phyloP scores from a whole-genome alignment of 2,329 filamentous ascomycete genomes.

The Scortechinia acanthostroma region DNA sequence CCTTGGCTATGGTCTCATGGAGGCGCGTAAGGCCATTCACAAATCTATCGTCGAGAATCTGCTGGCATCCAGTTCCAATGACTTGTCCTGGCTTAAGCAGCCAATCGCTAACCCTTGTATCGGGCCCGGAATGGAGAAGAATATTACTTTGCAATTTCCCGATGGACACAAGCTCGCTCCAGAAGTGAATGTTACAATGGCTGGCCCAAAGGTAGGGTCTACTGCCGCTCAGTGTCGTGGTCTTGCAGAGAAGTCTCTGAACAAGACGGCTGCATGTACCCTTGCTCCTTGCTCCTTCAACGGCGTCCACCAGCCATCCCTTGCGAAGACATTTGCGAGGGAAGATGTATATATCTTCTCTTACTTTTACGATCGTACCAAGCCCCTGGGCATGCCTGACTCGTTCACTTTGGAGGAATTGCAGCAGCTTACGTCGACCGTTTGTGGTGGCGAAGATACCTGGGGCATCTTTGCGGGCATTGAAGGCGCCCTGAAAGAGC shows the following conservation, averaged over 20 bases:
- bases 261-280: constrained; percentile 76
- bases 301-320: constrained; percentile 85
- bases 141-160: constrained; percentile 66
- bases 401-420: constrained; percentile 89
- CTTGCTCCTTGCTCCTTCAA: constrained; percentile 96
- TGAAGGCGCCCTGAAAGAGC: constrained; percentile 71
- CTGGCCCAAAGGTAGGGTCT: constrained; percentile 63
- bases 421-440: constrained; percentile 74
- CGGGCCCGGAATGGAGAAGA: constrained; percentile 68
- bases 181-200: constrained; percentile 71
- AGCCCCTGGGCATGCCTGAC: constrained; percentile 94
- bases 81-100: constrained; percentile 53
- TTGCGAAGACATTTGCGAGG: constrained; percentile 82
- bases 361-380: constrained; percentile 94
- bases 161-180: constrained; percentile 59
- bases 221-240: constrained; percentile 82
- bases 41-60: constrained; percentile 67
- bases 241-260: constrained; percentile 81
- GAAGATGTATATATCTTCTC: constrained; percentile 96
- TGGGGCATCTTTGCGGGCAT: constrained; percentile 80
- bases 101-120: constrained; percentile 82
- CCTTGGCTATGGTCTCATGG: constrained; percentile 92
- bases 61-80: constrained; percentile 52
- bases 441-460: constrained; percentile 69
- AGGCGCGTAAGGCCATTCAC: constrained; percentile 82